phyloP scores from a whole-genome alignment of 2,329 filamentous ascomycete species.

The Annulohypoxylon truncatum region DNA sequence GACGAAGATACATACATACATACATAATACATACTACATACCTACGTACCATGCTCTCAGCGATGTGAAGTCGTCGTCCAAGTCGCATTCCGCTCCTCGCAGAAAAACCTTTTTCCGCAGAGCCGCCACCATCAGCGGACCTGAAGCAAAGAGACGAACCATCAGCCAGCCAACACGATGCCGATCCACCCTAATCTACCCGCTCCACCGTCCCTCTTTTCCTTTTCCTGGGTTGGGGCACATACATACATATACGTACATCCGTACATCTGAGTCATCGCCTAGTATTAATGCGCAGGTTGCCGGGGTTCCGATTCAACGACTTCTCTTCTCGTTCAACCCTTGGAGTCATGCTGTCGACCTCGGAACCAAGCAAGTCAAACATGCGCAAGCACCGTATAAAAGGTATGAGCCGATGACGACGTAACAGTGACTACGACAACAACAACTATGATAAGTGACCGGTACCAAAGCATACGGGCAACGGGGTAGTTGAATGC shows the following conservation, averaged over 20 bases:
- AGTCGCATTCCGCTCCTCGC: slow-evolving; percentile 20
- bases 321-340: slow-evolving; percentile 10
- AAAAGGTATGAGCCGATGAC: slow-evolving; percentile 10
- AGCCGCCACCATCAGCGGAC: slow-evolving; percentile 35
- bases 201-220: slow-evolving; percentile 22
- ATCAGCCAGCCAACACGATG: slow-evolving; percentile 15
- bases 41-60: background rate
- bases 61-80: slow-evolving; percentile 14
- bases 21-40: too few relatives aligned
- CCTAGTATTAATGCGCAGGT: background rate
- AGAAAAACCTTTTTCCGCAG: slow-evolving; percentile 40
- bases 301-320: slow-evolving; percentile 16
- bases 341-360: slow-evolving; percentile 14
- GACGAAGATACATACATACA: too few relatives aligned
- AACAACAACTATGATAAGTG: slow-evolving; percentile 18
- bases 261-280: slow-evolving; percentile 32
- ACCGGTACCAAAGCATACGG: slow-evolving; percentile 14
- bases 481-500: slow-evolving; percentile 21
- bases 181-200: slow-evolving; percentile 37
- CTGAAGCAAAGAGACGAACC: slow-evolving; percentile 16
- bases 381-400: background rate
- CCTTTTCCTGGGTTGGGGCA: slow-evolving; percentile 14
- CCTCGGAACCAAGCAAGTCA: slow-evolving; percentile 17
- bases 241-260: slow-evolving; percentile 9
- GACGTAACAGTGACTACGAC: slow-evolving; percentile 31